Evolutionary conservation across 805 yeast genomes (phyloP), one percentile per base, ranked within the genome.

Genomic region (Cyberlindnera nakhonratchasimensis): DNA sequence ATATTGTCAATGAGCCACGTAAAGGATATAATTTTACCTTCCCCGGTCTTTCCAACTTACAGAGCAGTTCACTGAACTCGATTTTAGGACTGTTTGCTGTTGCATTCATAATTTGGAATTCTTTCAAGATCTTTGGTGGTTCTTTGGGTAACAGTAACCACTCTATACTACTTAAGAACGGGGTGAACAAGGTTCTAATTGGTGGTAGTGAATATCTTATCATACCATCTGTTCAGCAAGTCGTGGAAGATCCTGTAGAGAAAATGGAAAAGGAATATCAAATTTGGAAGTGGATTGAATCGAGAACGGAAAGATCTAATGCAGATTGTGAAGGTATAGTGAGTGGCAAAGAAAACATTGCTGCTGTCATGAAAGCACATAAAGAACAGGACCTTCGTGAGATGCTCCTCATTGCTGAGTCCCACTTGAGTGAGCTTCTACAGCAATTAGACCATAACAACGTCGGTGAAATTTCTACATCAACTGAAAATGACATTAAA

Each of bases 281-380:
- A 17, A 50, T 58, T 33, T 58, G 62, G 62, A 50, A 49, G 29
- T 58, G 62, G 62, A 57, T 58, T 20, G 52, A 54, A 14, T 40
- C 51, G 11, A 48, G 57, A 39, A 40, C 39, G 6, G 18, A 16
- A 11, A 34, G 19, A 8, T 7, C 10, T 12, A 29, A 19, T 19
- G 25, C 9, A 19, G 40, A 17, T 26, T 29, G 19, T n/a, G 32
- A 23, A 12, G n/a, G n/a, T n/a, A n/a, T n/a, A n/a, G n/a, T n/a
- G 29, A 24, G 31, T 6, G 39, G 39, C 16, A 31, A 33, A 10
- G 37, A 31, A n/a, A 14, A 13, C 20, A 16, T 34, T 13, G 20
- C 23, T 7, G 29, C 8, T 22, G 40, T 42, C 22, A 34, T 34
- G n/a, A 42, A 40, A 36, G 34, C 37, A 22, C 53, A 50, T 37